Evolutionary conservation across 768 basidiomycete species (phyloP), one percentile per base, ranked within the genome.

Genomic region (Mycena indigotica): DNA sequence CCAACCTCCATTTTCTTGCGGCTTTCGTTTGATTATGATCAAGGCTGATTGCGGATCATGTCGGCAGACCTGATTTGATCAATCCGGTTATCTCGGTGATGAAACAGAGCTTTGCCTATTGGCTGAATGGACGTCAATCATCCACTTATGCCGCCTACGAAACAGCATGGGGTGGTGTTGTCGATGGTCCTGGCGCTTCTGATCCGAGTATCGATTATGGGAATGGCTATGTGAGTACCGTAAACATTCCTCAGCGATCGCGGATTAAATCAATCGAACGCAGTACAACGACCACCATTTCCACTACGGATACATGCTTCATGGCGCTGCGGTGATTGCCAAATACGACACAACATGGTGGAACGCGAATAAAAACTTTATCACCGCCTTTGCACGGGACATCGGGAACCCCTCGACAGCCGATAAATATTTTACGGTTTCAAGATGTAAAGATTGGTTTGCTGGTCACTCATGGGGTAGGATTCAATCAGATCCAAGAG

Each of bases 391-490:
- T 58, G 65, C 70, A 24, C 71, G 72, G 17, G 71, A 74, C 52
- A 74, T 74, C 28, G 67, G 67, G 49, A 73, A 74, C 51, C 73
- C 73, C 1, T 72, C 71, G 5, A 65, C 65, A 13, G 61, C 57
- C 17, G 72, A 74, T 49, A 68, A 68, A 4, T 69, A 61, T 53
- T 74, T 74, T 55, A 65, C 73, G 4, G 65, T 72, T 21, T 65
- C 70, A 13, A 69, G 72, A 19, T 67, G 65, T 52, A 67, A 65
- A 16, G 73, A 74, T 32, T 74, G 73, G 73, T 74, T 73, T 53
- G 70, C 72, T 16, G 73, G 73, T 1, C 73, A 74, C 60, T 74
- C 73, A 1, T 74, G 73, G 73, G 72, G 70, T 72, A 62, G 5
- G 65, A 32, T 12, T 26, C 13, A 10, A 8, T 55, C n/a, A n/a